A percentile compares a stretch with the other conserved stretches of the same genome.
phyloP scores from a whole-genome alignment of 2,329 filamentous ascomycete genomes.

The Penicillium decumbens region DNA sequence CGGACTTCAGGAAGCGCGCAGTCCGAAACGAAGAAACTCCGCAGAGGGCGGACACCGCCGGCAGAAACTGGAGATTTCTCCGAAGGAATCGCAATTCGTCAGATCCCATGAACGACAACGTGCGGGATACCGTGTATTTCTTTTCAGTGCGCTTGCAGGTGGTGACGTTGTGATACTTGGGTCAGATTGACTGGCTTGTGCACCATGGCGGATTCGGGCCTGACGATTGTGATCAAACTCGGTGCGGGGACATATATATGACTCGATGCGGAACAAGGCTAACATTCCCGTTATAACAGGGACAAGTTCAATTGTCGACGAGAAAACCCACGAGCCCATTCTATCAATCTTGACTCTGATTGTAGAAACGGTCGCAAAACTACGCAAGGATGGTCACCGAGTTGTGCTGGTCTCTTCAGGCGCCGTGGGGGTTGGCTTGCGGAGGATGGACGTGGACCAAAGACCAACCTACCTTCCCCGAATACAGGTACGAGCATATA shows the following conservation, averaged over 20 bases:
- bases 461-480: conserved; percentile 86
- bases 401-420: conserved; percentile 97
- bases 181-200: conserved; percentile 1
- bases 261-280: conserved; percentile 9
- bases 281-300: conserved; percentile 51
- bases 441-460: conserved; percentile 81
- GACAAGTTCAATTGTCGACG: conserved; percentile 97
- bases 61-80: conserved; percentile 27
- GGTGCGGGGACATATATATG: conserved; percentile 31
- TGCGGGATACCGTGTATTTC: not conserved
- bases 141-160: not conserved
- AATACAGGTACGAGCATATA: conserved; percentile 60
- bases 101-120: conserved; percentile 7
- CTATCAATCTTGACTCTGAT: conserved; percentile 87
- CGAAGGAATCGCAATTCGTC: conserved; percentile 8
- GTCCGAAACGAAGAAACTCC: conserved; percentile 24
- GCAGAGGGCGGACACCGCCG: conserved; percentile 26
- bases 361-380: conserved; percentile 83
- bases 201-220: conserved; percentile 24
- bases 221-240: conserved; percentile 41
- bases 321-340: conserved; percentile 87
- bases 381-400: conserved; percentile 84
- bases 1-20: conserved; percentile 2
- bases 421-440: conserved; percentile 88
- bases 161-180: not conserved